Base-by-base conservation (phyloP, 2,329 filamentous ascomycete species). In the Aspergillus transmontanensis region DNA sequence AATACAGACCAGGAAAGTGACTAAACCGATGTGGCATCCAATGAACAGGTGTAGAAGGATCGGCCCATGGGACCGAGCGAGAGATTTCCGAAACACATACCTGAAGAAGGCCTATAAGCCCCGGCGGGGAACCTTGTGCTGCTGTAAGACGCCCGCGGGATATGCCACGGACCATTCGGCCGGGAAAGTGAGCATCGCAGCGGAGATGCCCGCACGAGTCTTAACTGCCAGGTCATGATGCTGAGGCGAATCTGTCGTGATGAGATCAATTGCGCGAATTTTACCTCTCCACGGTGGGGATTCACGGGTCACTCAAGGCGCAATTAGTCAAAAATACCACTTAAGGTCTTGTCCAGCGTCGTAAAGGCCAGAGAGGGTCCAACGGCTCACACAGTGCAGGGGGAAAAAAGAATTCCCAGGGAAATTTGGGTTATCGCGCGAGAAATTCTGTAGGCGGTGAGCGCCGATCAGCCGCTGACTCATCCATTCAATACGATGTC, bases 121-220 rank as follows among this genome's bases (percentile, higher is more conserved):
- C 56, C 62, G 53, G 66, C 61, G 67, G 66, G 55, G 61, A 68
- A 56, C 61, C 61, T 45, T 63, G 36, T 56, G 58, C 34, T 54
- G 10, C 21, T 41, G 64, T 56, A 65, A 64, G 51, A 59, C 55
- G 60, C 53, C 59, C 66, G 61, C 60, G 61, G 63, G 59, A 56
- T 50, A 39, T 51, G 54, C 66, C 66, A 71, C 68, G 66, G 53
- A 34, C 66, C 66, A 70, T 69, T 74, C 67, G 72, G 66, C 72
- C 73, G 74, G 72, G 69, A 71, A 66, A 72, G 51, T 51, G 68
- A 58, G 45, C 64, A 67, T 68, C 72, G 68, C 46, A 72, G 65
- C 73, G 73, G 72, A 69, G 72, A 66, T 60, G 72, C 69, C 73
- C 74, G 73, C 68, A 71, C 69, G 55, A 76, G 68, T 64, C 69